These are phyloP conservation scores for Thielaviopsis ethacetica DNA, from an alignment of 2,329 filamentous ascomycete genomes.

Conservation along the genomic window DNA sequence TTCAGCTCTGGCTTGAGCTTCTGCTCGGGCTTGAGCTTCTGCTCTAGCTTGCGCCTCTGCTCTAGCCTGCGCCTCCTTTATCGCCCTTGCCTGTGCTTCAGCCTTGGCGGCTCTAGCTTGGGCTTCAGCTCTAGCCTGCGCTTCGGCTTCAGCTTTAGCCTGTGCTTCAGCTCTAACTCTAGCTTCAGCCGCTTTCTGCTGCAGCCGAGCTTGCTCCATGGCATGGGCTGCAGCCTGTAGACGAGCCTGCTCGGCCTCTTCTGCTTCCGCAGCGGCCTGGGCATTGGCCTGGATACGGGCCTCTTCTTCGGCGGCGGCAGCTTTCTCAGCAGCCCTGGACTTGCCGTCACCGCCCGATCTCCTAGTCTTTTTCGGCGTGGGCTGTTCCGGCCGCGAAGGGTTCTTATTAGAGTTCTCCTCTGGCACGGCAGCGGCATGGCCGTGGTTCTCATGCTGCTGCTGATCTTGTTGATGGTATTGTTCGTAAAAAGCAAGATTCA, in stretches of 20 bases:
- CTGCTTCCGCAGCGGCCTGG: no score
- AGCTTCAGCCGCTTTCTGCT: constrained; percentile 3
- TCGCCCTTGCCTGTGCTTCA: constrained; percentile 8
- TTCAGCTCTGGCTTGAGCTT: constrained; percentile 1
- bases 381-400: no score
- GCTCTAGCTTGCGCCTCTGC: constrained; percentile 1
- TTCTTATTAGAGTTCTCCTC: not conserved
- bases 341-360: constrained; percentile 16
- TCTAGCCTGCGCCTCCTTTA: constrained; percentile 1
- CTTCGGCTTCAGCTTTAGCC: constrained; percentile 9
- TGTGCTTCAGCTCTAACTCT: not conserved
- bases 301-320: not conserved
- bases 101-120: not conserved
- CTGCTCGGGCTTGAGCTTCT: not conserved
- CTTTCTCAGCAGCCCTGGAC: constrained; percentile 3
- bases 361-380: constrained; percentile 4
- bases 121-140: constrained; percentile 12
- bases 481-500: not conserved
- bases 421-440: no score
- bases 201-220: not conserved
- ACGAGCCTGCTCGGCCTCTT: constrained; percentile 9
- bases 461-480: not conserved
- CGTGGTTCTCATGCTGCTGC: not conserved
- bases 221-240: not conserved
- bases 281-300: constrained; percentile 1